Evolutionary conservation across 148 eudicot species (phyloP).

Genomic region (Persicaria tinctoria): DNA sequence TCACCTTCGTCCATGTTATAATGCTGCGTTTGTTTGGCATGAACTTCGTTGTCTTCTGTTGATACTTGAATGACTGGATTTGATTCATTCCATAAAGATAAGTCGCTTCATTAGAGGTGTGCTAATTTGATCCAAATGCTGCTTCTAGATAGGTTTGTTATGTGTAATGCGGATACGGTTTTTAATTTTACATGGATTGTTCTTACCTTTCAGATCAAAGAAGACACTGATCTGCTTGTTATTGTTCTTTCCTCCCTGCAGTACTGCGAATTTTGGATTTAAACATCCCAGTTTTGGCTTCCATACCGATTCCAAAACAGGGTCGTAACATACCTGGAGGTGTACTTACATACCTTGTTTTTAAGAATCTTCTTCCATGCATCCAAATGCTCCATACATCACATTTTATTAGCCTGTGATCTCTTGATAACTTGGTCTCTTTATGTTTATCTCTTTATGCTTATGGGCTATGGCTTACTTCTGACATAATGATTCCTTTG

Average conservation of each 20-base stretch:
- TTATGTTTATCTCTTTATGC: too few species aligned
- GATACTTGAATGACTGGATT: background rate
- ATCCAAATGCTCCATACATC: background rate
- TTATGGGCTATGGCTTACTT: too few species aligned
- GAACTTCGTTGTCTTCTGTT: background rate
- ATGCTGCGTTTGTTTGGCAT: background rate
- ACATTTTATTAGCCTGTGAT: background rate
- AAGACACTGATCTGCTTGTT: slow-evolving; percentile 68
- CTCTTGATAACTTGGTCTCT: too few species aligned
- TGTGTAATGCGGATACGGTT: background rate
- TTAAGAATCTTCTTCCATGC: background rate
- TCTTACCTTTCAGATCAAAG: slow-evolving; percentile 50
- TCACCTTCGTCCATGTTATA: background rate
- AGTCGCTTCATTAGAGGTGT: too few species aligned
- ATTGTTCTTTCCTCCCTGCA: slow-evolving; percentile 81
- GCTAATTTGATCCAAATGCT: slow-evolving; percentile 6
- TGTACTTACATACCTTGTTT: slow-evolving; percentile 8
- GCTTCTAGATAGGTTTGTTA: background rate
- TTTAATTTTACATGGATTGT: background rate
- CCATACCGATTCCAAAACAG: too few species aligned
- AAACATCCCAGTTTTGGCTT: slow-evolving; percentile 74
- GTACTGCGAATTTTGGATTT: slow-evolving; percentile 68
- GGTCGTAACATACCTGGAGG: slow-evolving; percentile 96
- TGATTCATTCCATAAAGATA: background rate
- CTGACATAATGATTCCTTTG: too few species aligned